Base-by-base conservation (phyloP, 495 filamentous ascomycete species). In the Articulospora tetracladia region DNA sequence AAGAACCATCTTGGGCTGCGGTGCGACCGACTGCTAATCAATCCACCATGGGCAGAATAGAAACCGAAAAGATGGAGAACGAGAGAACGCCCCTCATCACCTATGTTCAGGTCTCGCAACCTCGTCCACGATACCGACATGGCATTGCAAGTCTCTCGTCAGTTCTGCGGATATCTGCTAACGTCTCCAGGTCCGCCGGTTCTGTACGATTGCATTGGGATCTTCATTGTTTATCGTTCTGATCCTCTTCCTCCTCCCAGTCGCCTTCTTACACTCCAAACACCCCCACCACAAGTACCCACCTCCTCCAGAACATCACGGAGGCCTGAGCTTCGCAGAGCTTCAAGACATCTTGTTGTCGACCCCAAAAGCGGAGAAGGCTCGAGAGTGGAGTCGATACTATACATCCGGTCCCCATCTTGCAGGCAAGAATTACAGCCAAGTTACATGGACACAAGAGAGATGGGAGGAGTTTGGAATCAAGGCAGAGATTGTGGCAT, bases 361-460 rank as follows among this genome's bases (percentile, higher is more conserved):
- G 13, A 92, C 88, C 0, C 93, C 93, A 0, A 83, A 83, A 28
- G 80, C 83, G 47, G 76, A 80, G 26, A 86, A 86, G 66, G 85
- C 83, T 7, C 76, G 82, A 57, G 86, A 95, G 72, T 97, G 92
- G 92, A 93, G 88, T 68, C 74, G 81, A 61, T 98, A 97, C 73
- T 98, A 98, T 66, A 96, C 94, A 0, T 73, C 86, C 1, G 94
- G 94, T 0, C 82, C 90, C 1, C 94, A 98, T 77, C 76, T 98
- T 28, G 90, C 87, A 0, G 94, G 94, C 13, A 89, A 90, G 78
- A 98, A 98, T 66, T 79, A 55, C 22, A 49, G 55, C 7, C 85
- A 96, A 75, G 94, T 90, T 4, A 71, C 87, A 50, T 98, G 92
- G 92, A 98, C 94, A 0, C 79, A 83, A 63, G 84, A 95, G 24